These are phyloP conservation scores for Podospora sp. DNA, from an alignment of 495 filamentous ascomycete genomes.

Conservation along the genomic window DNA sequence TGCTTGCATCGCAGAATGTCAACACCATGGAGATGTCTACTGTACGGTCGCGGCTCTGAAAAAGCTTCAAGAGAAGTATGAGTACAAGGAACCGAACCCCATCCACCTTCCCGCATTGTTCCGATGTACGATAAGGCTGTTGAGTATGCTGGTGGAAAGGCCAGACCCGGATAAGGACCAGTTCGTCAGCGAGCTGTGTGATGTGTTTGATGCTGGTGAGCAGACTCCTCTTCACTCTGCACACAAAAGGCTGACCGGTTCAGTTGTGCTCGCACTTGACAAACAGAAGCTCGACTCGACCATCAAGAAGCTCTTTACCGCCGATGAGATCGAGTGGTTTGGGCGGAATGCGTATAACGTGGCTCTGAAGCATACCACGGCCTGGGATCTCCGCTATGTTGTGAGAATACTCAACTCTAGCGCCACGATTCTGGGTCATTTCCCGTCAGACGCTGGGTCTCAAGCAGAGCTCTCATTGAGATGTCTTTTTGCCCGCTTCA, in stretches of 20 bases:
- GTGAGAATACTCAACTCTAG: slow-evolving; percentile 62
- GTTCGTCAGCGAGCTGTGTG: slow-evolving; percentile 56
- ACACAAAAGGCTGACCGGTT: slow-evolving; percentile 27
- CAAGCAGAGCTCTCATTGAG: slow-evolving; percentile 58
- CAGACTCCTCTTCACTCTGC: not conserved
- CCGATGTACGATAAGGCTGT: slow-evolving; percentile 63
- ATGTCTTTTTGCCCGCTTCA: slow-evolving; percentile 68
- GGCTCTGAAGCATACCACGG: slow-evolving; percentile 60
- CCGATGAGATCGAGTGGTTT: slow-evolving; percentile 78
- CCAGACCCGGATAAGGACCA: slow-evolving; percentile 28
- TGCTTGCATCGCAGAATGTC: slow-evolving; percentile 76
- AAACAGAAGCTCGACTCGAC: slow-evolving; percentile 32
- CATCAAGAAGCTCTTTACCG: slow-evolving; percentile 50
- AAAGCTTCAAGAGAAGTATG: slow-evolving; percentile 58
- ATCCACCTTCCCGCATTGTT: slow-evolving; percentile 70
- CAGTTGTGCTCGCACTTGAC: slow-evolving; percentile 50
- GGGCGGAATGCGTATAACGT: slow-evolving; percentile 77
- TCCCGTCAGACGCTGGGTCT: slow-evolving; percentile 53
- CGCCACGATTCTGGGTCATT: slow-evolving; percentile 62
- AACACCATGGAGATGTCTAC: slow-evolving; percentile 61
- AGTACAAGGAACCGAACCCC: slow-evolving; percentile 50
- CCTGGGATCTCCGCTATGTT: slow-evolving; percentile 55
- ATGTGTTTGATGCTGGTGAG: slow-evolving; percentile 64
- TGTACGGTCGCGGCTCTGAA: slow-evolving; percentile 62
- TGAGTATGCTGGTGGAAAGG: slow-evolving; percentile 56